Evolutionary conservation across 306 rosid genomes (phyloP).

Genomic region (Begonia peltatifolia): DNA sequence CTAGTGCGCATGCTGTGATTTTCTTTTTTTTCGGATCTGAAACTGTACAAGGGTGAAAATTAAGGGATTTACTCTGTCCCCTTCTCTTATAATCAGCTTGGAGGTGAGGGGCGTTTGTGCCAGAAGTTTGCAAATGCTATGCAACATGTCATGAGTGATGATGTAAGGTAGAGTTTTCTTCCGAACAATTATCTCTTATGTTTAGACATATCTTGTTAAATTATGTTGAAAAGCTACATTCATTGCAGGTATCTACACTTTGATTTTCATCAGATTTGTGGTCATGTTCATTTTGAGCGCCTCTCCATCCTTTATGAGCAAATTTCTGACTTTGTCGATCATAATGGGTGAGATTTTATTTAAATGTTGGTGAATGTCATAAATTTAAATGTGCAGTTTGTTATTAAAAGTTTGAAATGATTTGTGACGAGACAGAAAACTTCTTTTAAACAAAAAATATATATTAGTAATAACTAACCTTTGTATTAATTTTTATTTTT

Average conservation of each 20-base stretch:
- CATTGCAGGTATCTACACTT: constrained; percentile 82
- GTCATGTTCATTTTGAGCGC: constrained; percentile 90
- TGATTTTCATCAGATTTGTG: constrained; percentile 88
- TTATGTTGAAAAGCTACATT: constrained; percentile 11
- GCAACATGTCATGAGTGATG: constrained; percentile 58
- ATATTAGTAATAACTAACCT: no score
- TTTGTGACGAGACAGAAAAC: no score
- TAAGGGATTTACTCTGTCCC: constrained; percentile 3
- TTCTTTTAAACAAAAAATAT: no score
- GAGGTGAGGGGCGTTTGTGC: constrained; percentile 87
- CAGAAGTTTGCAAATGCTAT: constrained; percentile 54
- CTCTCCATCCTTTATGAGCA: constrained; percentile 88
- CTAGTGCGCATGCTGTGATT: no score
- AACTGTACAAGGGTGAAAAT: no score
- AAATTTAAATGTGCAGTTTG: not conserved
- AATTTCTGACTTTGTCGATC: constrained; percentile 84
- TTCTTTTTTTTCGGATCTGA: no score
- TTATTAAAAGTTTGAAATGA: no score
- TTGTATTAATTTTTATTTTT: no score
- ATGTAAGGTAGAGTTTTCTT: constrained; percentile 68
- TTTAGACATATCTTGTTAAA: constrained; percentile 3
- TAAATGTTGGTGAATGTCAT: constrained; percentile 6
- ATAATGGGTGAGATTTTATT: constrained; percentile 55
- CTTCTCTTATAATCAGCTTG: constrained; percentile 43
- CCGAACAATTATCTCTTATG: constrained; percentile 3